Evolutionary conservation across 768 basidiomycete species (phyloP).

Genomic region (Crucibulum laeve): DNA sequence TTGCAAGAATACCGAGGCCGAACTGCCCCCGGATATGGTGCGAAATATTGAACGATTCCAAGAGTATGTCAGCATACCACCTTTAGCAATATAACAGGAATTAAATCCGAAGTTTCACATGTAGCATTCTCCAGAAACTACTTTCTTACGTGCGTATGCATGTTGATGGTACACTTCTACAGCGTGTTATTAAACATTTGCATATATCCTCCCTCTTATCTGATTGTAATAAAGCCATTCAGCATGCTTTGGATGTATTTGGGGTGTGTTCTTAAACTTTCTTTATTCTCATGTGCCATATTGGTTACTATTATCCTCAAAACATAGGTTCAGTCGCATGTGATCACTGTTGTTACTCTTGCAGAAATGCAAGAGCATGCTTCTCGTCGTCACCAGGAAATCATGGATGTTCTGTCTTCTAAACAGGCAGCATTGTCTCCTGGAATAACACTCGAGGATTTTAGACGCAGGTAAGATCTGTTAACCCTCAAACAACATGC

Average conservation of each 20-base stretch:
- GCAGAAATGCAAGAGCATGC: not conserved
- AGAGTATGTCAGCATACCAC: not conserved
- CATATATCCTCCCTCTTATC: not conserved
- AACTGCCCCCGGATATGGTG: not conserved
- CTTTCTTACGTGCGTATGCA: constrained; percentile 1
- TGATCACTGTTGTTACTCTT: not conserved
- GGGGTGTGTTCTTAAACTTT: not conserved
- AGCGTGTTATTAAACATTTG: not conserved
- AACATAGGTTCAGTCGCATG: not conserved
- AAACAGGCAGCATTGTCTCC: not conserved
- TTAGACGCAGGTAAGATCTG: not conserved
- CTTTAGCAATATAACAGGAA: not conserved
- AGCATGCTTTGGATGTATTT: not conserved
- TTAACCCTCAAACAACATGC: not conserved
- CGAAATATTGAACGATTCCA: not conserved
- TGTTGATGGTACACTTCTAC: not conserved
- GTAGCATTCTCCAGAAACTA: not conserved
- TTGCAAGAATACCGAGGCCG: not conserved
- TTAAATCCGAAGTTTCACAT: not conserved
- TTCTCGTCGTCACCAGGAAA: not conserved
- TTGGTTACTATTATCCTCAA: too few relatives aligned
- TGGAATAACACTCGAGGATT: not conserved
- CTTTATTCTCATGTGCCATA: not conserved
- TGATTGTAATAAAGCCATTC: not conserved
- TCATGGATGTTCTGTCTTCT: not conserved